Evolutionary conservation across 2,329 filamentous ascomycete genomes (phyloP).

Genomic region (Ophiostoma sp.): DNA sequence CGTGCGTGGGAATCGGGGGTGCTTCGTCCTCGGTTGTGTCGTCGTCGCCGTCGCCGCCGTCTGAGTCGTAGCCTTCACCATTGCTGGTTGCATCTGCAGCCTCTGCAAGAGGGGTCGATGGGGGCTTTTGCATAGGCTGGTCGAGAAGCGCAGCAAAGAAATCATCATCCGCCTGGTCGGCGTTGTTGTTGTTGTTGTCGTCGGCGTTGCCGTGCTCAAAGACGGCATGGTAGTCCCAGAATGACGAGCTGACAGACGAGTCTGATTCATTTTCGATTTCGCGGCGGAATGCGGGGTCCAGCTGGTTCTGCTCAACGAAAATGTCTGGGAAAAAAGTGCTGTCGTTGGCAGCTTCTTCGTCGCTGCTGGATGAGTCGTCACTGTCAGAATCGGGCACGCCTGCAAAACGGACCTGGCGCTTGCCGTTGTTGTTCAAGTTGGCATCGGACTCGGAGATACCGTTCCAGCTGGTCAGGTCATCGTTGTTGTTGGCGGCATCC

Average conservation of each 20-base stretch:
- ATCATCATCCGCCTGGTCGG: conserved; percentile 31
- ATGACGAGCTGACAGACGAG: conserved; percentile 53
- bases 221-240: conserved; percentile 57
- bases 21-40: conserved; percentile 59
- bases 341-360: conserved; percentile 55
- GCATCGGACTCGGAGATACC: conserved; percentile 40
- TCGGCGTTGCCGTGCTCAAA: conserved; percentile 30
- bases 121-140: background rate
- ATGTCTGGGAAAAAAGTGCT: conserved; percentile 70
- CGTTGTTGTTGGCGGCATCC: conserved; percentile 48
- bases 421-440: conserved; percentile 28
- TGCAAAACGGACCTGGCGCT: conserved; percentile 70
- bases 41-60: conserved; percentile 53
- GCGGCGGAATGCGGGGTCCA: conserved; percentile 66
- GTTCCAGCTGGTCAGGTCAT: conserved; percentile 43
- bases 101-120: conserved; percentile 24
- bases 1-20: conserved; percentile 42
- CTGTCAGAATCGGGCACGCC: conserved; percentile 62
- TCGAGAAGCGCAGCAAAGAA: conserved; percentile 24
- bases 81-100: background rate
- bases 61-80: conserved; percentile 4
- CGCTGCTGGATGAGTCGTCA: conserved; percentile 45
- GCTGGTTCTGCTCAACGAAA: conserved; percentile 67
- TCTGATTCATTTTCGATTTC: conserved; percentile 66
- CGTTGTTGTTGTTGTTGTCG: background rate